Base-by-base conservation (phyloP, 148 eudicot species). In the Chenopodium quinoa region DNA sequence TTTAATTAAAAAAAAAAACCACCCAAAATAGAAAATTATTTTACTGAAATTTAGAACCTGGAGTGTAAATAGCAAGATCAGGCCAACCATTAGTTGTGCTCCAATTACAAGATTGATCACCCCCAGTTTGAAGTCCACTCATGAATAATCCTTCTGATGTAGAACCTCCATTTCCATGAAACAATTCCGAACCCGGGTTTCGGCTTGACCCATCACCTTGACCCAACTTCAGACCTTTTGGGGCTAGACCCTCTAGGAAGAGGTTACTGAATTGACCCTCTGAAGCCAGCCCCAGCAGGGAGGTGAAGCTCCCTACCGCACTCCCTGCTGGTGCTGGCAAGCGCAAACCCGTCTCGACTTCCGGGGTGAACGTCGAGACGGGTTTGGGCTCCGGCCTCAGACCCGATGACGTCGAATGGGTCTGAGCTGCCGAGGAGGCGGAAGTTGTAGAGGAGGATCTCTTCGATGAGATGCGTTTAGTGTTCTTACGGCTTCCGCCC, bases 401-500 rank as follows among this genome's bases (percentile, higher is more conserved):
- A 16, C 65, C 79, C 27, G 70, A 68, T 6, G 44, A 62, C 31
- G 48, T 1, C 5, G 52, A 23, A 8, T 40, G 54, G 78, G 31
- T 64, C 64, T 56, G 82, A 50, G 54, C 14, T 56, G 25, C 65
- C 23, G 77, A 32, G 1, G 52, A n/a, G 7, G 52, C 0, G 0
- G 82, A 54, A 2, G 76, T 7, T 1, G 67, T 31, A 22, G 62
- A 20, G 1, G 75, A 47, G n/a, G 62, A 17, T 17, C 78, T 75
- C 3, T 79, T 68, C 40, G 79, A 27, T 25, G 79, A 65, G 7
- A 90, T 84, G 54, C 92, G 89, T 32, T 92, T 90, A 27, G 88
- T 84, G 86, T 84, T 87, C 86, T 93, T 94, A 50, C 98, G 82
- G 83, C 95, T 91, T 11, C 95, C 98, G 23, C 98, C 98, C 8